A percentile compares a stretch with the other conserved stretches of the same genome.
Evolutionary conservation across 176 grass and related monocot species (phyloP).

Genomic region (Eleusine indica): DNA sequence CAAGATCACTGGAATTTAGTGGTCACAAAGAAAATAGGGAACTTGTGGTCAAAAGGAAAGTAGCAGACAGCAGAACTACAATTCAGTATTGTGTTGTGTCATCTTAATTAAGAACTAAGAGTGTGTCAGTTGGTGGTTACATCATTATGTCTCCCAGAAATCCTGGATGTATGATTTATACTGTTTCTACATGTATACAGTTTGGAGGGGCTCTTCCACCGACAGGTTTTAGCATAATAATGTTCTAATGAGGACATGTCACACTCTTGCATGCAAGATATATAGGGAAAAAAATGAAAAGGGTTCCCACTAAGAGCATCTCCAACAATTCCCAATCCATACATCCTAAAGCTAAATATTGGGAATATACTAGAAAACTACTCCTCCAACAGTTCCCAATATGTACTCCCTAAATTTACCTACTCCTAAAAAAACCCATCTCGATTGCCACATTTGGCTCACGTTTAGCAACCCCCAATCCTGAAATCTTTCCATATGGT

Average conservation of each 20-base stretch:
- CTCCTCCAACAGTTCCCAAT: too few relatives aligned
- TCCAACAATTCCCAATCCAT: too few relatives aligned
- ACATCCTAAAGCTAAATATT: too few relatives aligned
- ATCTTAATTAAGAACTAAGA: constrained; percentile 32
- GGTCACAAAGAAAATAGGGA: background rate
- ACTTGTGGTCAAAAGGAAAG: background rate
- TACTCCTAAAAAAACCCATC: too few relatives aligned
- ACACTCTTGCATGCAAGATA: constrained; percentile 40
- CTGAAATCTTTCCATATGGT: too few relatives aligned
- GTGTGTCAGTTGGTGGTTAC: constrained; percentile 28
- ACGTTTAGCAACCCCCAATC: too few relatives aligned
- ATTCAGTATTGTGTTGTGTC: constrained; percentile 9
- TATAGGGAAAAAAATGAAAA: constrained; percentile 1
- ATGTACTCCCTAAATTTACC: too few relatives aligned
- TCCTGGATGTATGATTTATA: constrained; percentile 26
- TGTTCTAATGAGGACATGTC: constrained; percentile 46
- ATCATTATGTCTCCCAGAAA: constrained; percentile 39
- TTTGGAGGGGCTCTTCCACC: background rate
- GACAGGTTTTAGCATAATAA: constrained; percentile 43
- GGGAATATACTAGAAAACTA: too few relatives aligned
- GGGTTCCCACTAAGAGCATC: background rate
- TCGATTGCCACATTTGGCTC: too few relatives aligned
- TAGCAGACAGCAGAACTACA: background rate
- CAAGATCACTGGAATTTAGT: background rate
- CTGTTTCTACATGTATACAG: constrained; percentile 30